Evolutionary conservation across 2,329 filamentous ascomycete genomes (phyloP), one percentile per base, ranked within the genome.

Genomic region (Diaporthe vexans): DNA sequence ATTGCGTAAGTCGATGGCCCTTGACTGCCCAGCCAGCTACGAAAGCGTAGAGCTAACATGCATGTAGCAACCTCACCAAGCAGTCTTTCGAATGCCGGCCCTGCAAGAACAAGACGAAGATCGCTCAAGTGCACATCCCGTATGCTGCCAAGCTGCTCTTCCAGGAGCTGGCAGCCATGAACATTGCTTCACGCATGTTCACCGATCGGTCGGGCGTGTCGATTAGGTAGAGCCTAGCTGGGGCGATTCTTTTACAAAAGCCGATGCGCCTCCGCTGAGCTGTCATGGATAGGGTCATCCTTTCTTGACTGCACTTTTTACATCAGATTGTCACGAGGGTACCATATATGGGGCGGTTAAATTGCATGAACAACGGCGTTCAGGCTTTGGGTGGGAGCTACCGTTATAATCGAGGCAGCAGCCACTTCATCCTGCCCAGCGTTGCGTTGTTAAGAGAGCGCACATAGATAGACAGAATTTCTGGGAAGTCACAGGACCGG

Each of bases 21-120:
- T 17, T 24, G 24, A 17, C 51, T 73, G 11, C 65, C 46, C 74
- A 71, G 17, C 46, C 74, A 71, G 17, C 17, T 52, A 51, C 33
- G 17, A 33, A 24, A n/a, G 17, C 15, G 43, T 77, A 74, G 84
- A 87, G 80, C 88, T 82, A 76, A 75, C 43, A 46, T 67, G 71
- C 21, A 15, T 15, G 65, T 78, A 97, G 95, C 59, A 97, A 97
- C 87, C 90, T 99, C 75, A 96, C 95, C 80, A 98, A 97, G 85
- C 94, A 97, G 81, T 94, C 95, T 37, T 98, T 98, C 82, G 96
- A 98, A 84, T 99, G 97, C 85, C 91, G 97, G 73, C 95, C 97
- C 46, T 99, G 97, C 90, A 97, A 97, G 88, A 99, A 99, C 89
- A 98, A 98, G 90, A 98, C 96, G 77, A 95, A 94, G 87, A 98